A percentile compares a stretch with the other conserved stretches of the same genome.
phyloP scores from a whole-genome alignment of 495 filamentous ascomycete genomes.

The Ascodesmis nigricans region DNA sequence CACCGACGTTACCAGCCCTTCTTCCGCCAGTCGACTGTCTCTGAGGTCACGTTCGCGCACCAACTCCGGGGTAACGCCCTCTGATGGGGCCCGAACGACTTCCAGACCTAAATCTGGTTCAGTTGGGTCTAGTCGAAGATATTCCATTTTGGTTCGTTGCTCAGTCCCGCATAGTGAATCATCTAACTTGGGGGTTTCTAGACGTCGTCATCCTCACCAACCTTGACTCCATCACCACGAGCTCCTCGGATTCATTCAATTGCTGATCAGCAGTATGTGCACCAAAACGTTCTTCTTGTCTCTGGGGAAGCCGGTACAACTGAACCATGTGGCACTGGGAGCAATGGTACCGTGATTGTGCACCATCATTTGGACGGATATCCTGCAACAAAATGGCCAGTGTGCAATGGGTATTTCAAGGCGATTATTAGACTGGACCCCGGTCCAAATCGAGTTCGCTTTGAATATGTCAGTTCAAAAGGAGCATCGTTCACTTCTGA shows the following conservation, averaged over 20 bases:
- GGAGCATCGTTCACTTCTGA: constrained; percentile 32
- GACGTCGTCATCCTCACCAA: constrained; percentile 5
- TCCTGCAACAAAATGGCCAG: constrained; percentile 47
- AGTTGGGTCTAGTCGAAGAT: too few relatives aligned
- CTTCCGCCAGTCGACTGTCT: too few relatives aligned
- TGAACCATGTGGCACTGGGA: constrained; percentile 37
- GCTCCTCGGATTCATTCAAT: constrained; percentile 17
- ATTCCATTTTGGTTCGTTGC: too few relatives aligned
- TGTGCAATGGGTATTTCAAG: constrained; percentile 55
- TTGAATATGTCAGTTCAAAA: constrained; percentile 46
- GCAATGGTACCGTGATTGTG: constrained; percentile 63
- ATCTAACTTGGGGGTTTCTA: too few relatives aligned
- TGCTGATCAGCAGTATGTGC: constrained; percentile 19
- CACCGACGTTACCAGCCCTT: too few relatives aligned
- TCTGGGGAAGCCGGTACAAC: constrained; percentile 15
- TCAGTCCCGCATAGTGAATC: too few relatives aligned
- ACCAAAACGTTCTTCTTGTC: constrained; percentile 15
- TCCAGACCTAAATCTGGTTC: too few relatives aligned
- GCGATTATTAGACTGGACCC: constrained; percentile 47
- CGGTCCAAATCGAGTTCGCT: constrained; percentile 46
- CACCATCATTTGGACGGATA: constrained; percentile 54
- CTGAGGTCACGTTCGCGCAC: too few relatives aligned
- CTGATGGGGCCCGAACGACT: too few relatives aligned
- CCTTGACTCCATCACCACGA: constrained; percentile 13
- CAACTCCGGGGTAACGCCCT: too few relatives aligned